Conservation (phyloP, 2,329 filamentous ascomycete genomes). For the Neopestalotiopsis sp. region DNA sequence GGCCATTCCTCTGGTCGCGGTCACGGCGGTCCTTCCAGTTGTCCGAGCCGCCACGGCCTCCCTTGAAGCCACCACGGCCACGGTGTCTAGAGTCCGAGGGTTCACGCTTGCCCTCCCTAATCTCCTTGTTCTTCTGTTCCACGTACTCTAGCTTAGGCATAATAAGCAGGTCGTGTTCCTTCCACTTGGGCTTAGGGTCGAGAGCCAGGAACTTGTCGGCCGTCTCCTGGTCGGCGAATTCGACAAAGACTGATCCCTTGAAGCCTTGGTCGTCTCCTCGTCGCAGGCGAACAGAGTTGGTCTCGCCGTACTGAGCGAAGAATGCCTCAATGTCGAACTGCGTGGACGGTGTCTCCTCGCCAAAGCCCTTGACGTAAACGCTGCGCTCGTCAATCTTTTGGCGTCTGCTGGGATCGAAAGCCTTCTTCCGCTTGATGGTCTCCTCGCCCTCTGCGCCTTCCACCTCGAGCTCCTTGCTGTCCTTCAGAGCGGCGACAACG, state of each 20-base stretch:
- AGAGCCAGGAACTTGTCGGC: slow-evolving; percentile 81
- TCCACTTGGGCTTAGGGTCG: slow-evolving; percentile 83
- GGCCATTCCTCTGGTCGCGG: slow-evolving; percentile 65
- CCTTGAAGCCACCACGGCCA: slow-evolving; percentile 33
- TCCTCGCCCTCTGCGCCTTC: slow-evolving; percentile 76
- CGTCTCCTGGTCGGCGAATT: slow-evolving; percentile 81
- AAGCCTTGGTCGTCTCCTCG: slow-evolving; percentile 75
- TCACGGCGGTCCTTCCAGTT: slow-evolving; percentile 71
- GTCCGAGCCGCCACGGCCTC: slow-evolving; percentile 49
- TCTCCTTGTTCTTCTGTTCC: slow-evolving; percentile 75
- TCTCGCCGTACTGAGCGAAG: slow-evolving; percentile 80
- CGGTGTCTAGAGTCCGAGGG: slow-evolving; percentile 51
- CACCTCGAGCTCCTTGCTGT: slow-evolving; percentile 75
- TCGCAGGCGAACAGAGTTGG: slow-evolving; percentile 85
- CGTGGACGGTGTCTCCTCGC: slow-evolving; percentile 79
- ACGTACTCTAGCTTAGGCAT: slow-evolving; percentile 91
- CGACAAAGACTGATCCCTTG: slow-evolving; percentile 97
- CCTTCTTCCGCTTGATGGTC: slow-evolving; percentile 76
- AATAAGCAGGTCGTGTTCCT: slow-evolving; percentile 78
- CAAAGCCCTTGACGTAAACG: slow-evolving; percentile 95
- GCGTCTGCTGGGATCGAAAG: slow-evolving; percentile 66
- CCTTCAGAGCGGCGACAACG: slow-evolving; percentile 81
- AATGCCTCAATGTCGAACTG: slow-evolving; percentile 96
- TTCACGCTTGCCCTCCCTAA: slow-evolving; percentile 72
- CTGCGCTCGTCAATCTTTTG: slow-evolving; percentile 74